phyloP scores from a whole-genome alignment of 768 basidiomycete genomes.

The Leucocoprinus leucothites region DNA sequence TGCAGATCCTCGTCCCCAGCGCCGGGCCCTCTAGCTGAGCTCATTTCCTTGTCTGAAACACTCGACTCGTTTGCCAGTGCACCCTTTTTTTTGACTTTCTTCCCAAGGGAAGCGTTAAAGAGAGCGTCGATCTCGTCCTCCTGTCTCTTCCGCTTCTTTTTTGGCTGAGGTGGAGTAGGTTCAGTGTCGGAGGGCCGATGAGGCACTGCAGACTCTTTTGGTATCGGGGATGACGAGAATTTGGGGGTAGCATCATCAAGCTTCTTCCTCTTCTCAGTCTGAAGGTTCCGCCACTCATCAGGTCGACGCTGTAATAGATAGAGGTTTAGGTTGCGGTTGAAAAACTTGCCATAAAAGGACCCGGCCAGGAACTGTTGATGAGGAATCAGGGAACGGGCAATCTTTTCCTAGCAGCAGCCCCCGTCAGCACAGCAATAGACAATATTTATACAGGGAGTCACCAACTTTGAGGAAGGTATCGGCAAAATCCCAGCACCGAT shows the following conservation, averaged over 20 bases:
- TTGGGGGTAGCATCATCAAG: constrained; percentile 12
- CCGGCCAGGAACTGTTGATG: constrained; percentile 70
- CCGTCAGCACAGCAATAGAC: neutral
- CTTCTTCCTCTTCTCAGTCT: constrained; percentile 42
- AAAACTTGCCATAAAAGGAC: constrained; percentile 87
- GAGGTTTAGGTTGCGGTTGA: constrained; percentile 74
- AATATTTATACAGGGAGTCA: neutral
- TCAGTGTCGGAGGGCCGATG: neutral
- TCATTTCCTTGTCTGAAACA: neutral
- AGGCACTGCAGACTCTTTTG: neutral
- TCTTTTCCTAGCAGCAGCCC: constrained; percentile 67
- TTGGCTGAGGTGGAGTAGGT: constrained; percentile 9
- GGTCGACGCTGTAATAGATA: constrained; percentile 75
- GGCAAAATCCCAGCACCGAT: constrained; percentile 88
- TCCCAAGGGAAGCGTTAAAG: constrained; percentile 58
- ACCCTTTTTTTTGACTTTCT: constrained; percentile 50
- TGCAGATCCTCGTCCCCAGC: constrained; percentile 25
- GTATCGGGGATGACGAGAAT: constrained; percentile 6
- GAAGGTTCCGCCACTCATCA: constrained; percentile 79
- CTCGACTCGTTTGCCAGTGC: constrained; percentile 29
- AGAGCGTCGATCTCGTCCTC: constrained; percentile 76
- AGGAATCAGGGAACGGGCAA: constrained; percentile 74
- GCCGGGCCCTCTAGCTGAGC: constrained; percentile 16
- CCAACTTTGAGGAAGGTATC: constrained; percentile 89
- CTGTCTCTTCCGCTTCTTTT: constrained; percentile 46